Conservation (phyloP, 805 yeast genomes). For the Kluyveromyces starmeri region DNA sequence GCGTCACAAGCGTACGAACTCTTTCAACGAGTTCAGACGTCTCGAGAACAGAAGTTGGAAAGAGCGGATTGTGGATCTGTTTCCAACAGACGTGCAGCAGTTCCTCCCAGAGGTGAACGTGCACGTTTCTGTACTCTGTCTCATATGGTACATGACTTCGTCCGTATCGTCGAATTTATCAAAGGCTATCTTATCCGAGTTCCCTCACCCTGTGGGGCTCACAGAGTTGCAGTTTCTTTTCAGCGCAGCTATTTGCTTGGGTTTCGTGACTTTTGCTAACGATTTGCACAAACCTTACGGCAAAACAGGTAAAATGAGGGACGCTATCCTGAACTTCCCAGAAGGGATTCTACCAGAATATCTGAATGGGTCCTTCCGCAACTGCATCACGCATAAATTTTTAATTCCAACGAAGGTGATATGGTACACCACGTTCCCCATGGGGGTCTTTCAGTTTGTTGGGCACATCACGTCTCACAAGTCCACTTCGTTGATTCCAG, state of each 20-base stretch:
- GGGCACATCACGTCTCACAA: slow-evolving; percentile 90
- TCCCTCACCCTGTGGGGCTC: slow-evolving; percentile 76
- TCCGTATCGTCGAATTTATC: slow-evolving; percentile 77
- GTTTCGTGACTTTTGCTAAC: slow-evolving; percentile 34
- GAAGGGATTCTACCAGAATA: slow-evolving; percentile 29
- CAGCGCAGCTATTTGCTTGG: slow-evolving; percentile 53
- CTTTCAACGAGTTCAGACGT: slow-evolving; percentile 1
- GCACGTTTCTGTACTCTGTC: slow-evolving; percentile 49
- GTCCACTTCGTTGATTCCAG: slow-evolving; percentile 87
- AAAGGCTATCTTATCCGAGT: slow-evolving; percentile 61
- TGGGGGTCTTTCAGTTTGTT: slow-evolving; percentile 88
- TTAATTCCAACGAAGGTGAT: slow-evolving; percentile 46
- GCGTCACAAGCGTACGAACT: neutral
- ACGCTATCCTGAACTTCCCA: slow-evolving; percentile 20
- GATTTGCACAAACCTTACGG: slow-evolving; percentile 36
- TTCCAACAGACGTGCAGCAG: slow-evolving; percentile 11
- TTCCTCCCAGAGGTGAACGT: slow-evolving; percentile 30
- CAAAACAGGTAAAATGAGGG: slow-evolving; percentile 10
- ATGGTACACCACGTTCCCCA: slow-evolving; percentile 68
- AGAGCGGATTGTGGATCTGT: slow-evolving; percentile 8
- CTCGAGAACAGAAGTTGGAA: slow-evolving; percentile 4
- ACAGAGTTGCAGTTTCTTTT: slow-evolving; percentile 80
- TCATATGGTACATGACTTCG: slow-evolving; percentile 71
- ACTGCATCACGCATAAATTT: slow-evolving; percentile 32
- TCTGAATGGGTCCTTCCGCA: slow-evolving; percentile 25